Evolutionary conservation across 345 rosid genomes (phyloP), one percentile per base, ranked within the genome.

Genomic region (Murraya koenigii): DNA sequence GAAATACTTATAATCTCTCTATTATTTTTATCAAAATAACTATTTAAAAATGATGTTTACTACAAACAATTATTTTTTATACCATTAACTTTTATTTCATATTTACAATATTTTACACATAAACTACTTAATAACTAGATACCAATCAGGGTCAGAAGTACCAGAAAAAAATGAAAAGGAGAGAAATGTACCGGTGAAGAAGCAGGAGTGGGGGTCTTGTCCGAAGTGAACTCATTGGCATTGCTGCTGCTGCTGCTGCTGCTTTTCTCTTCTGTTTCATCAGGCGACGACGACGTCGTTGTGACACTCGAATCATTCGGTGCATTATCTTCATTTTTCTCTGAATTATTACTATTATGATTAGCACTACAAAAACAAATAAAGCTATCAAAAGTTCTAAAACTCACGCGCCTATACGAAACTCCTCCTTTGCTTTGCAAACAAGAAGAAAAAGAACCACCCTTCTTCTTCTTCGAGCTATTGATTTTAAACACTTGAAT

Each of bases 121-220:
- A 1, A 44, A 13, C 49, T 13, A 11, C 49, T 44, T 13, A 44
- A 44, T 11, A 44, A 13, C 49, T 44, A 44, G 3, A 17, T 17
- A 44, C 17, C 49, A 41, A 44, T 11, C 49, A 44, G 49, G 5
- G 49, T 17, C 5, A 13, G 49, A 44, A 44, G 69, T 6, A 58
- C 23, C 10, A 9, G 22, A 59, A 41, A n/a, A 38, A 44, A 14
- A 80, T n/a, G 26, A 54, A 59, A 44, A 64, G 4, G 4, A 56
- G 4, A 71, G 63, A 23, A 19, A 30, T 54, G 71, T 85, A 91
- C 95, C 91, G 79, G 75, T 64, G 91, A 85, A 75, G 95, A 86
- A 83, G 84, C 85, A 32, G 89, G 71, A 80, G 89, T 3, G 67
- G 83, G 65, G 6, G 79, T 66, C 72, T 92, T 80, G 54, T 89